Base-by-base conservation (phyloP, 192 early-diverging fungal species). In the Podila epicladia region DNA sequence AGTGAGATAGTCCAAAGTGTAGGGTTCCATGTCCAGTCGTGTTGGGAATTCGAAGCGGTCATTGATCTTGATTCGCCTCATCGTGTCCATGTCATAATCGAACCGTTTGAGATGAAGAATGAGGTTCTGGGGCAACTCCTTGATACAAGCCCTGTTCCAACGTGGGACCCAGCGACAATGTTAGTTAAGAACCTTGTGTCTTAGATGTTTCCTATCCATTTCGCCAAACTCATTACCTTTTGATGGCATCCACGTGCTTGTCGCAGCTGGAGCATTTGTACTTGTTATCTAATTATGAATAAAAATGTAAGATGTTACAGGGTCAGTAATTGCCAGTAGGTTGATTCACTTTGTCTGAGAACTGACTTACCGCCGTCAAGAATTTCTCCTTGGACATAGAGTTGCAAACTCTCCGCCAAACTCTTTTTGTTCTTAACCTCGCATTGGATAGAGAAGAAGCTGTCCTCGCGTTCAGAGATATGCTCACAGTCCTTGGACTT, bases 101-200 rank as follows among this genome's bases (percentile, higher is more conserved):
- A 91, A 91, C 26, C 90, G 85, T 58, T 91, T 91, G n/a, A 91
- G 71, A 76, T 91, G 90, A 17, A 91, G 41, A 17, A 91, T 87
- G 32, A 91, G 72, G 48, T 85, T 87, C 9, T 76, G 76, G 19
- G 90, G 90, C n/a, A 91, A 69, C 37, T 74, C 82, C 37, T 84
- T 82, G 65, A 91, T 89, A 49, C 87, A 85, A 15, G 85, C 73
- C 19, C 86, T 87, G 24, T 45, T 15, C 11, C 38, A 41, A 60
- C n/a, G 49, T 57, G 2, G 41, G 12, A 45, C 17, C 38, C 1
- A 45, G 15, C 17, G 41, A 45, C 3, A 15, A 45, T 8, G 41
- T 45, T 17, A 45, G 41, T 45, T 17, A 13, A 3, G 13, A 45
- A 17, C 1, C 13, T 17, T 45, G 41, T 4, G 20, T 11, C 17